Evolutionary conservation across 2,329 filamentous ascomycete species (phyloP).

Genomic region (Zymoseptoria crescenta): DNA sequence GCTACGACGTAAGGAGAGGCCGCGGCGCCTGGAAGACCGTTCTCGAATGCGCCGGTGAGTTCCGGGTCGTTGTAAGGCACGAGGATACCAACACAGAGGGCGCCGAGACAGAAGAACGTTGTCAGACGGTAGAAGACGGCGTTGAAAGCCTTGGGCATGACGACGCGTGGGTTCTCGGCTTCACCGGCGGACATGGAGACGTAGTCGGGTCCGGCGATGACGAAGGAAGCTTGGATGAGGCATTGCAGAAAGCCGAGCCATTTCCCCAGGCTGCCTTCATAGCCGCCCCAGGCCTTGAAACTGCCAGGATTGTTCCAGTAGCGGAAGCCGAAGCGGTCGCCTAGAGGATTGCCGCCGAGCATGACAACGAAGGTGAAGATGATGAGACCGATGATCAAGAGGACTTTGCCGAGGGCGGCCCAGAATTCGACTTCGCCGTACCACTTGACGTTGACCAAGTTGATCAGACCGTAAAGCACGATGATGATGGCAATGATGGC

Average conservation of each 20-base stretch:
- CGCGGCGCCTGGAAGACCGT: slow-evolving; percentile 48
- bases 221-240: slow-evolving; percentile 62
- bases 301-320: slow-evolving; percentile 58
- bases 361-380: slow-evolving; percentile 75
- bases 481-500: slow-evolving; percentile 56
- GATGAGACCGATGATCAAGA: slow-evolving; percentile 64
- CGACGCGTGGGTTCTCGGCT: slow-evolving; percentile 59
- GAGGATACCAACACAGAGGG: slow-evolving; percentile 63
- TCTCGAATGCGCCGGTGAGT: slow-evolving; percentile 49
- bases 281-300: slow-evolving; percentile 46
- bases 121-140: slow-evolving; percentile 72
- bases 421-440: slow-evolving; percentile 74
- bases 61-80: slow-evolving; percentile 62
- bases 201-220: slow-evolving; percentile 60
- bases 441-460: slow-evolving; percentile 64
- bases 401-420: slow-evolving; percentile 48
- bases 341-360: slow-evolving; percentile 66
- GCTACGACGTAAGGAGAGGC: slow-evolving; percentile 57
- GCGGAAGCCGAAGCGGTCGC: slow-evolving; percentile 66
- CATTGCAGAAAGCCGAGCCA: slow-evolving; percentile 72
- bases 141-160: slow-evolving; percentile 68
- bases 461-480: slow-evolving; percentile 52
- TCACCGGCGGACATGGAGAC: slow-evolving; percentile 60
- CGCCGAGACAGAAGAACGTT: slow-evolving; percentile 67
- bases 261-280: slow-evolving; percentile 59